Percentiles rank a stretch among this genome's conserved stretches.
phyloP scores from a whole-genome alignment of 2,329 filamentous ascomycete genomes.

The Colletotrichum echinochloae region DNA sequence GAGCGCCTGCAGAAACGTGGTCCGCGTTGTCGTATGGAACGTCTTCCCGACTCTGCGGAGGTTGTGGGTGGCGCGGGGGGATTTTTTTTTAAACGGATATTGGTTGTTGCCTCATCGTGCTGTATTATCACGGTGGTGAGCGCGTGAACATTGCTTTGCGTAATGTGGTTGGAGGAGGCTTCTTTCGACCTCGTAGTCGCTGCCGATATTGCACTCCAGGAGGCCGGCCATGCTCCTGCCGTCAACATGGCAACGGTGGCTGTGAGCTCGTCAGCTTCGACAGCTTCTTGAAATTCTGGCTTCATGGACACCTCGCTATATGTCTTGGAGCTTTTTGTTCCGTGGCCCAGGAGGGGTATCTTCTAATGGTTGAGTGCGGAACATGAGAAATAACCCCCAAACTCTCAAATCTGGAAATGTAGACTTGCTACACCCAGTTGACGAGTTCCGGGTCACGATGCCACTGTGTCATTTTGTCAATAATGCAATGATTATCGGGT shows the following conservation, averaged over 20 bases:
- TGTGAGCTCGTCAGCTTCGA: not conserved
- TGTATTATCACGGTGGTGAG: not conserved
- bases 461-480: not conserved
- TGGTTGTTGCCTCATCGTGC: constrained; percentile 3
- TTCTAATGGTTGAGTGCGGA: not conserved
- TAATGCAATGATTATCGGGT: too few species aligned
- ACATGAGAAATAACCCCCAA: not conserved
- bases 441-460: not conserved
- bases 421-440: not conserved
- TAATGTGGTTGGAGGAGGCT: too few species aligned
- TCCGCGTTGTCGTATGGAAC: constrained; percentile 12
- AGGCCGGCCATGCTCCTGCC: not conserved
- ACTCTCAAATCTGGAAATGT: too few species aligned
- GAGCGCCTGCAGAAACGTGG: constrained; percentile 40
- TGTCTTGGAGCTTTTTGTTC: not conserved
- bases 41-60: not conserved
- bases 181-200: not conserved
- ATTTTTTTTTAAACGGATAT: not conserved
- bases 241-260: not conserved
- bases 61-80: not conserved
- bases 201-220: not conserved
- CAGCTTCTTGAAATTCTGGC: not conserved
- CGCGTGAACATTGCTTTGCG: not conserved
- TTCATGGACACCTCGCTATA: not conserved
- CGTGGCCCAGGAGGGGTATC: not conserved